Conservation (phyloP, 768 basidiomycete species). For the Boletus speciosus region DNA sequence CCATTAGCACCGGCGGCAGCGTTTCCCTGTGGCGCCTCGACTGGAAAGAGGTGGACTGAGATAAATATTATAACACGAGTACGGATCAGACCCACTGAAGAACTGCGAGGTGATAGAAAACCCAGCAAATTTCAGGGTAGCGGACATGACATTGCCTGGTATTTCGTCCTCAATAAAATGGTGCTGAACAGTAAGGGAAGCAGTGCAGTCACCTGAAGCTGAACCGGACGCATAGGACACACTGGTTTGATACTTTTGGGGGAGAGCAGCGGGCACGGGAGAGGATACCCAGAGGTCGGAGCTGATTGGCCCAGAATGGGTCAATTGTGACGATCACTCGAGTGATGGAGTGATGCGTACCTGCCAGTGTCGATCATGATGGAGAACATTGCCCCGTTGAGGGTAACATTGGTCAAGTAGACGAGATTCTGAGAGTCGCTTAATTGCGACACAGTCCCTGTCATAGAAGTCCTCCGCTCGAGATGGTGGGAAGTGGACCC, state of each 20-base stretch:
- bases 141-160: slow-evolving; percentile 29
- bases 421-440: slow-evolving; percentile 30
- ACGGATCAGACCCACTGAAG: slow-evolving; percentile 7
- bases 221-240: slow-evolving; percentile 55
- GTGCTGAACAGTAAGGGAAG: neutral
- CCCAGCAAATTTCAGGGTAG: slow-evolving; percentile 29
- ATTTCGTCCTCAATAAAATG: neutral
- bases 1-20: slow-evolving; percentile 26
- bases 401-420: slow-evolving; percentile 39
- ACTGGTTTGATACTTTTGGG: slow-evolving; percentile 36
- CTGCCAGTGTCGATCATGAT: slow-evolving; percentile 47
- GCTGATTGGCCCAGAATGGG: slow-evolving; percentile 33
- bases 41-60: slow-evolving; percentile 13
- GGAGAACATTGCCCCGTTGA: slow-evolving; percentile 34
- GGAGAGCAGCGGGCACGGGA: slow-evolving; percentile 36
- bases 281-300: slow-evolving; percentile 64
- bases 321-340: neutral
- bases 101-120: slow-evolving; percentile 49
- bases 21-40: slow-evolving; percentile 13
- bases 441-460: slow-evolving; percentile 26
- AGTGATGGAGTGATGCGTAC: slow-evolving; percentile 22
- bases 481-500: slow-evolving; percentile 7
- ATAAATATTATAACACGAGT: neutral
- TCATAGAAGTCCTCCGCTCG: slow-evolving; percentile 26
- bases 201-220: slow-evolving; percentile 39